Percentiles rank a stretch among this genome's conserved stretches.
phyloP scores from a whole-genome alignment of 2,329 filamentous ascomycete genomes.

The Sporothrix mexicana region DNA sequence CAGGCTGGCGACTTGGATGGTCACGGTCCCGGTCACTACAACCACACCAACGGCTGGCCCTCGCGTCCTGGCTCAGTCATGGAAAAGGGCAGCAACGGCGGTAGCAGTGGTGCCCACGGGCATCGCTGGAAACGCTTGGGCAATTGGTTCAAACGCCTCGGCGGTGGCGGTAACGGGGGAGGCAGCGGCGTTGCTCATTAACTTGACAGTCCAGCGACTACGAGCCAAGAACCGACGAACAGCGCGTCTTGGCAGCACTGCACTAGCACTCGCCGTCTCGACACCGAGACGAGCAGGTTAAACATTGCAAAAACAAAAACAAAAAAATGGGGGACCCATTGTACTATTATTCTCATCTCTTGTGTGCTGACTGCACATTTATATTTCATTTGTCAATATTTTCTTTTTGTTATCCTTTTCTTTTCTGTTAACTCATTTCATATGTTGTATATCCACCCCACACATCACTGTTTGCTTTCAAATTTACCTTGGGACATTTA shows the following conservation, averaged over 20 bases:
- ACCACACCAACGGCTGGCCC: background rate
- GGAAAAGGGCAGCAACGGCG: constrained; percentile 34
- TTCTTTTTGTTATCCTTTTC: background rate
- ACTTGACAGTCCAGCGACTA: no score
- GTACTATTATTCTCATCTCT: constrained; percentile 19
- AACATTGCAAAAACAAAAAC: background rate
- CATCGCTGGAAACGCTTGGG: constrained; percentile 43
- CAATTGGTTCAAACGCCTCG: constrained; percentile 45
- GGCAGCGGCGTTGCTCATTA: constrained; percentile 33
- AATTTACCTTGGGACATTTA: background rate
- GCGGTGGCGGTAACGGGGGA: constrained; percentile 40
- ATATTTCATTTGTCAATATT: constrained; percentile 19
- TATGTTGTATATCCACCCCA: constrained; percentile 17
- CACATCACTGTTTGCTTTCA: constrained; percentile 1
- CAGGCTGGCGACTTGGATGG: no score
- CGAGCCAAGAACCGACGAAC: no score
- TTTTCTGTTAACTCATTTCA: background rate
- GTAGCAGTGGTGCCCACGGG: background rate
- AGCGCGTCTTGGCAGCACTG: constrained; percentile 3
- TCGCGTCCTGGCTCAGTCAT: constrained; percentile 23
- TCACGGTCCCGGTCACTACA: constrained; percentile 1
- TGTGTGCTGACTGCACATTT: constrained; percentile 2
- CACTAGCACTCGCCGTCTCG: background rate
- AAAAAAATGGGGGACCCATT: background rate
- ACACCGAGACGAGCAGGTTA: background rate